phyloP scores from a whole-genome alignment of 495 filamentous ascomycete species.

The Penicillium macrosclerotiorum region DNA sequence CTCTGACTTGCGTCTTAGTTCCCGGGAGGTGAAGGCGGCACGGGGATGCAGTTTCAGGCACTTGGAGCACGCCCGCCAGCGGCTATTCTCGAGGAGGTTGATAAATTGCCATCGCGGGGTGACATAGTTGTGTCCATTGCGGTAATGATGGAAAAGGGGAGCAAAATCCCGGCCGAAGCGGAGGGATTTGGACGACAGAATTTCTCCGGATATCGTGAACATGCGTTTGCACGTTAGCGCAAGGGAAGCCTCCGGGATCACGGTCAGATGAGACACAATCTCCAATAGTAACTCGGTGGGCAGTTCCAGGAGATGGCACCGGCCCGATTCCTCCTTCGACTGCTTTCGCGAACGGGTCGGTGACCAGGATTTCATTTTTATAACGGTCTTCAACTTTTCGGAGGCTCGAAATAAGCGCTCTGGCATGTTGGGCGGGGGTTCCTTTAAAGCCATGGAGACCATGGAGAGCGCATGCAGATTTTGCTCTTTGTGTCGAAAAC shows the following conservation, averaged over 20 bases:
- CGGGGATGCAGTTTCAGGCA: conserved; percentile 46
- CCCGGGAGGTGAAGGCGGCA: conserved; percentile 32
- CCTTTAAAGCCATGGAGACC: conserved; percentile 17
- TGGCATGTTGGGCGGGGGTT: conserved; percentile 25
- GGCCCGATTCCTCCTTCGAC: conserved; percentile 16
- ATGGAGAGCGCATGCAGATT: conserved; percentile 4
- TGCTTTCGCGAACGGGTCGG: conserved; percentile 12
- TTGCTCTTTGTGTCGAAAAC: conserved; percentile 10
- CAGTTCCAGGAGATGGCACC: conserved; percentile 41
- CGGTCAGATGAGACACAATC: conserved; percentile 39
- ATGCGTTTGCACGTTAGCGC: conserved; percentile 47
- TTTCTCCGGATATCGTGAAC: conserved; percentile 35
- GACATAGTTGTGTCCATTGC: conserved; percentile 39
- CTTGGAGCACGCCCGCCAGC: conserved; percentile 43
- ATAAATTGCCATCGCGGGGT: conserved; percentile 45
- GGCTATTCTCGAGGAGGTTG: conserved; percentile 36
- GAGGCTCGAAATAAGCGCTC: conserved; percentile 32
- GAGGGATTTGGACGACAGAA: conserved; percentile 36
- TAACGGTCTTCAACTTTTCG: conserved; percentile 31
- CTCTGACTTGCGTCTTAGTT: conserved; percentile 38
- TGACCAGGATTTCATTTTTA: conserved; percentile 36
- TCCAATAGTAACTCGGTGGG: conserved; percentile 45
- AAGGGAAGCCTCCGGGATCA: conserved; percentile 40
- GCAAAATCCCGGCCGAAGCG: conserved; percentile 46
- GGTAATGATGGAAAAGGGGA: conserved; percentile 46